Base-by-base conservation (phyloP, 2,329 filamentous ascomycete species). In the Colletotrichum aenigma region DNA sequence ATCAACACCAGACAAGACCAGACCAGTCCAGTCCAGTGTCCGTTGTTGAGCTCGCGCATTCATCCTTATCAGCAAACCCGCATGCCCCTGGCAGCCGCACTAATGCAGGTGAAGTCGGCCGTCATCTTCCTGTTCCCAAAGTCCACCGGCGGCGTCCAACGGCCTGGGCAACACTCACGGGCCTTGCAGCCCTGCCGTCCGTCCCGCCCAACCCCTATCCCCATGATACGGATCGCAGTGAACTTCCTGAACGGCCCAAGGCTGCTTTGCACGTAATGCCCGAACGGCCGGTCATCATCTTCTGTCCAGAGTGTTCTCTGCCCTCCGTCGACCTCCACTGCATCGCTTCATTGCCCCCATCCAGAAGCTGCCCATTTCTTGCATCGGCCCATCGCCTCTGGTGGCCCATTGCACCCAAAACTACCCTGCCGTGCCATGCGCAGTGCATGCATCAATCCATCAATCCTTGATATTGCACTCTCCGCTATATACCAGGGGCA, bases 41-140 rank as follows among this genome's bases (percentile, higher is more conserved):
- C n/a, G 43, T 48, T 48, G 55, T 55, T 61, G 61, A 32, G 43
- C 66, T 43, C 67, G 12, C 70, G 21, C 43, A 48, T 48, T n/a
- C n/a, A n/a, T 70, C 18, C 69, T 75, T 75, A 68, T 75, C 73
- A 64, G 62, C 24, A 34, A 32, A 30, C 16, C 30, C 18, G 52
- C 43, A 71, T 43, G 72, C 56, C 73, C 73, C 73, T 75, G 64
- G 73, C 70, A 75, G 56, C 56, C 21, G 34, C 73, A 69, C 73
- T 69, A 73, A 73, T 68, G 73, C 73, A 75, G 64, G 56, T 62
- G 48, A 73, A 60, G n/a, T 64, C 52, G 62, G 70, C 70, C 64
- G 43, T 68, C 69, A 68, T 67, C 69, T 65, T 34, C 12, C 26
- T n/a, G 16, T 34, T 64, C 28, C 18, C 30, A 15, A n/a, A 58